A percentile compares a stretch with the other conserved stretches of the same genome.
Evolutionary conservation across 805 yeast genomes (phyloP).

Genomic region (Nematodospora valgi): DNA sequence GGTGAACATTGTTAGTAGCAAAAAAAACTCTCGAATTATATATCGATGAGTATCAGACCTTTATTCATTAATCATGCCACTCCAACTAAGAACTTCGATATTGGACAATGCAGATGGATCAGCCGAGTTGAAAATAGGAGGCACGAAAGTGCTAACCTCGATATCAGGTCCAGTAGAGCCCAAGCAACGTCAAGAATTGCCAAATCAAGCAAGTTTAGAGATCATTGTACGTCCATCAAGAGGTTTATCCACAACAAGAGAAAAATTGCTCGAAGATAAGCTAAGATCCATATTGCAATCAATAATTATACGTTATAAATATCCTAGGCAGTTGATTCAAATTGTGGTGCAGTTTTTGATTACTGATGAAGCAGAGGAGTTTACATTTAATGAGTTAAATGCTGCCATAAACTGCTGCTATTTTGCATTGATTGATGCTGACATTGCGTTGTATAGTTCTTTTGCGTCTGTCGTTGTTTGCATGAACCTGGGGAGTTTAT

Average conservation of each 20-base stretch:
- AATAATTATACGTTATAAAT: slow-evolving; percentile 55
- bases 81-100: slow-evolving; percentile 22
- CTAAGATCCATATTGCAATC: slow-evolving; percentile 59
- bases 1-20: neutral
- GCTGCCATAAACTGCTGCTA: slow-evolving; percentile 71
- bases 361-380: slow-evolving; percentile 17
- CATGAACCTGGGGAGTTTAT: slow-evolving; percentile 22
- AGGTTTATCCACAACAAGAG: slow-evolving; percentile 76
- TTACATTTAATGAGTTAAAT: slow-evolving; percentile 51
- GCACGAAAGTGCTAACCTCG: slow-evolving; percentile 62
- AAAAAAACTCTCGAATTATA: slow-evolving; percentile 4
- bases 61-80: slow-evolving; percentile 9
- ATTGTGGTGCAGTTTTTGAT: slow-evolving; percentile 40
- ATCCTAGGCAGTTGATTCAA: slow-evolving; percentile 68
- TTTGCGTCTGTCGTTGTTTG: slow-evolving; percentile 57
- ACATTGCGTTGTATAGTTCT: slow-evolving; percentile 63
- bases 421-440: slow-evolving; percentile 78
- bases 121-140: slow-evolving; percentile 49
- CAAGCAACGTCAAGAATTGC: slow-evolving; percentile 76
- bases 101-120: slow-evolving; percentile 79
- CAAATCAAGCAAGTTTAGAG: slow-evolving; percentile 74
- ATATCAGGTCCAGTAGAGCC: slow-evolving; percentile 92
- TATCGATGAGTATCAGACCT: slow-evolving; percentile 1
- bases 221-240: slow-evolving; percentile 72
- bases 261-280: slow-evolving; percentile 70